A percentile compares a stretch with the other conserved stretches of the same genome.
These are phyloP conservation scores for Sporobolomyces phaffii DNA, from an alignment of 768 basidiomycete species.

Conservation along the genomic window DNA sequence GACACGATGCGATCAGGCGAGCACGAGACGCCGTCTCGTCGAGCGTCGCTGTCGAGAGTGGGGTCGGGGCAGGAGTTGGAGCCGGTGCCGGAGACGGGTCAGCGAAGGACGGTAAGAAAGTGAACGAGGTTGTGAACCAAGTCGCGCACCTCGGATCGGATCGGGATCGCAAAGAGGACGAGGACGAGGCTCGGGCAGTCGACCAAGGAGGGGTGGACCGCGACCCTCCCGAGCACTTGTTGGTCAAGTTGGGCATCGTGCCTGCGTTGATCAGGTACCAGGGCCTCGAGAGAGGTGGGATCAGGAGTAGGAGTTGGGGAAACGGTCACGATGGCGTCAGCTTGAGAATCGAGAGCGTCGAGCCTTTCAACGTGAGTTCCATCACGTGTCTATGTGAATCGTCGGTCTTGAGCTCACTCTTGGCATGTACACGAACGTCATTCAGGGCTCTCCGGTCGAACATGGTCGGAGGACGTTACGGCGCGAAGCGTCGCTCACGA, in stretches of 20 bases:
- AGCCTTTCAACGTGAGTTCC: constrained; percentile 45
- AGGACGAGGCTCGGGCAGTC: constrained; percentile 1
- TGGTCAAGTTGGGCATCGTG: constrained; percentile 46
- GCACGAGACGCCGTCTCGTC: not conserved
- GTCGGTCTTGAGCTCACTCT: not conserved
- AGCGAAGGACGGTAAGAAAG: not conserved
- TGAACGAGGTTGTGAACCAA: not conserved
- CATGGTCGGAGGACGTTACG: not conserved
- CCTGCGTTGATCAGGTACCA: constrained; percentile 48
- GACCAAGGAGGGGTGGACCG: not conserved
- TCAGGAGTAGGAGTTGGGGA: constrained; percentile 49
- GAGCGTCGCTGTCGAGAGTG: too few species aligned
- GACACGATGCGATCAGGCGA: constrained; percentile 17
- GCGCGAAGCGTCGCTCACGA: not conserved
- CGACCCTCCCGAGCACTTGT: constrained; percentile 31
- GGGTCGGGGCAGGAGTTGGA: too few species aligned
- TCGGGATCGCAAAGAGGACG: not conserved
- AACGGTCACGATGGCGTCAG: constrained; percentile 51
- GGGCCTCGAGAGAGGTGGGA: constrained; percentile 45
- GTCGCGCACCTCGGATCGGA: not conserved
- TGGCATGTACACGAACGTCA: not conserved
- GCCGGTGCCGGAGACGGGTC: too few species aligned
- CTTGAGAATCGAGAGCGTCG: constrained; percentile 46
- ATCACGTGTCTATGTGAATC: not conserved
- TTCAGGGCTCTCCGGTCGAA: not conserved